Conservation (phyloP, 352 stramenopile genomes). For the Globisporangium camurandrum region DNA sequence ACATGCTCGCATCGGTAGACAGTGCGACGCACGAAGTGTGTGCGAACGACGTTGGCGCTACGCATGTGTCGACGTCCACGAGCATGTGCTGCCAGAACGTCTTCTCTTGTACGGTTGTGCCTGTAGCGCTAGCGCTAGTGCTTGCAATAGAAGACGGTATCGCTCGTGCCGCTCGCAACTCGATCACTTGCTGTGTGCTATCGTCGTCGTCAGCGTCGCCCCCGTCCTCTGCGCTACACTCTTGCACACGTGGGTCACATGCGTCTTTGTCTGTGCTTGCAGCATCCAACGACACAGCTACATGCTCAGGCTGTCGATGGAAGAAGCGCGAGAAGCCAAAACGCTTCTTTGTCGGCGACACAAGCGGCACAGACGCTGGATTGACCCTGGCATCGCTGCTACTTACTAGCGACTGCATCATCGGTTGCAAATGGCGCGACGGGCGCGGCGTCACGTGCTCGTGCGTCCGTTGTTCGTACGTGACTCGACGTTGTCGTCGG, state of each 20-base stretch:
- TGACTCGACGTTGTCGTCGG: not conserved
- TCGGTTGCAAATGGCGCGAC: not conserved
- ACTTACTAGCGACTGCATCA: not conserved
- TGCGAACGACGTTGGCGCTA: constrained; percentile 11
- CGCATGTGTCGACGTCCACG: constrained; percentile 16
- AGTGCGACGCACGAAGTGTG: constrained; percentile 27
- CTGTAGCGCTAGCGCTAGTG: not conserved
- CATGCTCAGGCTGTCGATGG: too few relatives aligned
- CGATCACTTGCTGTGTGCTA: not conserved
- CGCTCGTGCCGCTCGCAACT: not conserved
- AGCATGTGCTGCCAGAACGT: constrained; percentile 28
- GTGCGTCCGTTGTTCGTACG: not conserved
- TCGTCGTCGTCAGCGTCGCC: not conserved
- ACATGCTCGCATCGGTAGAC: constrained; percentile 13
- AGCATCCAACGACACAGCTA: too few relatives aligned
- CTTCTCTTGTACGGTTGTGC: not conserved
- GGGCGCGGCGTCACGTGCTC: constrained; percentile 1
- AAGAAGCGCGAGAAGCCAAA: constrained; percentile 20
- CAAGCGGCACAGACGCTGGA: too few relatives aligned
- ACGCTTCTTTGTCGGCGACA: constrained; percentile 8
- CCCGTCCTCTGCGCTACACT: too few relatives aligned
- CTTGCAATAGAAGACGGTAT: not conserved
- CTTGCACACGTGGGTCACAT: too few relatives aligned
- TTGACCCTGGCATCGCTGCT: too few relatives aligned
- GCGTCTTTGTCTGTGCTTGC: too few relatives aligned